A percentile compares a stretch with the other conserved stretches of the same genome.
These are phyloP conservation scores for Eucalyptus marginata DNA, from an alignment of 345 rosid genomes.

Conservation along the genomic window DNA sequence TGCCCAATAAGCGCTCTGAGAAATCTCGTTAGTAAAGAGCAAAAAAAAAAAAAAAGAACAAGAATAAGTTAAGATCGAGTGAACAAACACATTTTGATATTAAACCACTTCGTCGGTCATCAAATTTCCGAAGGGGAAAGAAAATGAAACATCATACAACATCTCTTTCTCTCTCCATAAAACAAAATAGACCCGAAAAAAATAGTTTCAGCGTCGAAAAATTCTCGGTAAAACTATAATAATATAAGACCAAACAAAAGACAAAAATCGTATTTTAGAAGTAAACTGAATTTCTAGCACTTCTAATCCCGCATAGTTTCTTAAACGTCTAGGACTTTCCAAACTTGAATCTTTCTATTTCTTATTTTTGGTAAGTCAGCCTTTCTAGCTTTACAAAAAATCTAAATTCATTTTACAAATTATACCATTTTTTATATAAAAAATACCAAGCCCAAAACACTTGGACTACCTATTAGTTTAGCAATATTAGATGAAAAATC, in stretches of 20 bases:
- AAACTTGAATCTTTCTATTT: not conserved
- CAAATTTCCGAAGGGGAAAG: too few relatives aligned
- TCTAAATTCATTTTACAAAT: not conserved
- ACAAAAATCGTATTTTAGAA: not conserved
- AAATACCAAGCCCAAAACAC: not conserved
- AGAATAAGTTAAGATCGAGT: too few relatives aligned
- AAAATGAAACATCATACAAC: too few relatives aligned
- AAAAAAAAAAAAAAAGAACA: too few relatives aligned
- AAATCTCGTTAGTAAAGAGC: too few relatives aligned
- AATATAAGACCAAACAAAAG: not conserved
- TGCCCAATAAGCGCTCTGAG: rapidly evolving
- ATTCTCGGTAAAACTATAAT: not conserved
- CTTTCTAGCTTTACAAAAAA: not conserved
- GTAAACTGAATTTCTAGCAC: not conserved
- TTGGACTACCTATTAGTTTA: not conserved
- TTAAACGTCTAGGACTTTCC: not conserved
- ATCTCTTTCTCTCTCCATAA: too few relatives aligned
- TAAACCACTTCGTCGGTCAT: too few relatives aligned
- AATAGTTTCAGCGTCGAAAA: not conserved
- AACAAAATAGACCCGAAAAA: too few relatives aligned
- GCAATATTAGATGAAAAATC: not conserved
- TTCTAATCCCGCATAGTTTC: not conserved
- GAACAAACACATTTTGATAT: too few relatives aligned
- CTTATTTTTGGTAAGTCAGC: not conserved
- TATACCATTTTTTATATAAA: not conserved